Evolutionary conservation across 2,329 filamentous ascomycete species (phyloP).

Genomic region (Grosmannia clavigera): DNA sequence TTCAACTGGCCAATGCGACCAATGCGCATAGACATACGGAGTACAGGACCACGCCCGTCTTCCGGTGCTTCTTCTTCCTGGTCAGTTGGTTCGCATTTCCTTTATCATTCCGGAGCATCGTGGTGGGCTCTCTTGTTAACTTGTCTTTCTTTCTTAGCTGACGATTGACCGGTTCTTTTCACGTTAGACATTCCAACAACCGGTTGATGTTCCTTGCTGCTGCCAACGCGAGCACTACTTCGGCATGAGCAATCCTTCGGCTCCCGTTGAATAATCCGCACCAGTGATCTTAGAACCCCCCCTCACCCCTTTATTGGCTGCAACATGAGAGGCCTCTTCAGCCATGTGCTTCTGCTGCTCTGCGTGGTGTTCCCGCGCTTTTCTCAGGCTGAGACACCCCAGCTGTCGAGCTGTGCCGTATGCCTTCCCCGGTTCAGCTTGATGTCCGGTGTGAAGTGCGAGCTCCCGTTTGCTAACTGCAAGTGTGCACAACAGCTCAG

Average conservation of each 20-base stretch:
- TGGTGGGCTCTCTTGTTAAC: not conserved
- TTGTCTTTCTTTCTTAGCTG: not conserved
- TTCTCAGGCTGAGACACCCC: not conserved
- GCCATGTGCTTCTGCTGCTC: not conserved
- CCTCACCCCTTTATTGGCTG: not conserved
- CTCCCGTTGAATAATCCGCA: not conserved
- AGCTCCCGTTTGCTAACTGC: not conserved
- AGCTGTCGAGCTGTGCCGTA: not conserved
- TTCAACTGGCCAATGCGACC: not conserved
- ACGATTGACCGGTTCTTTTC: not conserved
- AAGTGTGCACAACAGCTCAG: not conserved
- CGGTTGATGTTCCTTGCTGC: not conserved
- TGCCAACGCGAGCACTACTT: not conserved
- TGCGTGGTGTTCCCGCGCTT: not conserved
- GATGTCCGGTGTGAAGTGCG: not conserved
- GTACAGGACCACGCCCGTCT: not conserved
- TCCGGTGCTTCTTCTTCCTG: not conserved
- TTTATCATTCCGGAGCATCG: not conserved
- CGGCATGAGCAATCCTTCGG: not conserved
- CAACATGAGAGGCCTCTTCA: not conserved
- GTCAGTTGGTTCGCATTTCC: not conserved
- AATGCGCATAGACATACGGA: not conserved
- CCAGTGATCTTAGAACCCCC: not conserved
- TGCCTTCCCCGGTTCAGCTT: not conserved
- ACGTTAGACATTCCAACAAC: not conserved